Conservation (phyloP, 139 green algal genomes). For the Chloropicon primus region DNA sequence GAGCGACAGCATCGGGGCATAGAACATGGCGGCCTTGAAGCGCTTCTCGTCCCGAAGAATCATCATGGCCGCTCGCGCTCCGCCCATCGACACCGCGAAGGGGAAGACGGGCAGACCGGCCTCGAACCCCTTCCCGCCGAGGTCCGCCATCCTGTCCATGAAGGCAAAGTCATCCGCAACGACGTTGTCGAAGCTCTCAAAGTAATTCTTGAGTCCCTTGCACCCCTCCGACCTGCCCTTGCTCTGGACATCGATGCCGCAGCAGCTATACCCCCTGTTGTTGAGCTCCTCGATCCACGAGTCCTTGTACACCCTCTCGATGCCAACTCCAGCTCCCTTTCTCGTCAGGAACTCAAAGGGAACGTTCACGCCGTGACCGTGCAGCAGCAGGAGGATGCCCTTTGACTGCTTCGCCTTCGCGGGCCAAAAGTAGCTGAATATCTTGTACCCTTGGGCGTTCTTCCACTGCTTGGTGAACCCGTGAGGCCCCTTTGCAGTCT, state of each 20-base stretch:
- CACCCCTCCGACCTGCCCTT: constrained; percentile 15
- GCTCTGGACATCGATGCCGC: constrained; percentile 42
- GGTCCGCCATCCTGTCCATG: background rate
- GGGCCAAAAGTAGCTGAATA: background rate
- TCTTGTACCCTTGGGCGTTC: background rate
- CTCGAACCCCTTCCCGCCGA: constrained; percentile 7
- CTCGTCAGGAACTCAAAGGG: constrained; percentile 32
- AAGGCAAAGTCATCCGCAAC: constrained; percentile 29
- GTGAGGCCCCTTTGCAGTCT: background rate
- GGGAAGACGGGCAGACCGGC: constrained; percentile 36
- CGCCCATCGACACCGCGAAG: constrained; percentile 43
- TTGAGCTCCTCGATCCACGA: constrained; percentile 55
- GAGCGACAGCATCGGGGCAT: constrained; percentile 52
- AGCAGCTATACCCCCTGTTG: constrained; percentile 34
- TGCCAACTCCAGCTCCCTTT: background rate
- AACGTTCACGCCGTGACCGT: constrained; percentile 43
- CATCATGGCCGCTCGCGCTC: constrained; percentile 37
- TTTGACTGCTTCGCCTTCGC: constrained; percentile 10
- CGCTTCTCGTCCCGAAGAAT: background rate
- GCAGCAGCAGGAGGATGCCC: constrained; percentile 31
- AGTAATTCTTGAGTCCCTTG: constrained; percentile 29
- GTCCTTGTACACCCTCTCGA: constrained; percentile 25
- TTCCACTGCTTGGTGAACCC: background rate
- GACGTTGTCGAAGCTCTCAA: constrained; percentile 41
- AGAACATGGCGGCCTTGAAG: constrained; percentile 32